phyloP scores from a whole-genome alignment of 139 green algal genomes.

The Gonium pectorale region DNA sequence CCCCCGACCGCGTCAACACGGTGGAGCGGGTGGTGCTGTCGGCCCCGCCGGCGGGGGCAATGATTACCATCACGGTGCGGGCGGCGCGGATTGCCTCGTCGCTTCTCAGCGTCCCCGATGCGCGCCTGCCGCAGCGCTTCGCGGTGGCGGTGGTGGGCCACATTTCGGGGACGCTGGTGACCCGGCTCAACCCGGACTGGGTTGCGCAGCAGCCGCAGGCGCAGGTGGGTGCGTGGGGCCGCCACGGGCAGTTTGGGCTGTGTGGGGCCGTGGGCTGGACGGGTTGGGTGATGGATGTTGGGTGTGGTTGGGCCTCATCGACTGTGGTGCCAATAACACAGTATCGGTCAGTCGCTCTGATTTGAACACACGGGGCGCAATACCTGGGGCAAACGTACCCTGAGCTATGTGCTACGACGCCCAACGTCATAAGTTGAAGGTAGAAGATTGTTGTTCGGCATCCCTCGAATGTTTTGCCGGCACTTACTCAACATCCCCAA shows the following conservation, averaged over 20 bases:
- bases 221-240: not conserved
- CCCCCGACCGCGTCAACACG: not conserved
- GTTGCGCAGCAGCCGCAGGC: not conserved
- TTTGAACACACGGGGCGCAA: not conserved
- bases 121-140: conserved; percentile 65
- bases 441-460: no score
- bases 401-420: no score
- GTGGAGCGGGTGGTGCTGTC: conserved; percentile 15
- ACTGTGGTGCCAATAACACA: not conserved
- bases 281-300: no score
- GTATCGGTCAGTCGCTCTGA: not conserved
- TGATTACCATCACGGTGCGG: not conserved
- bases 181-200: conserved; percentile 58
- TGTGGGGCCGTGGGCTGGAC: no score
- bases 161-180: conserved; percentile 63
- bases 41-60: not conserved
- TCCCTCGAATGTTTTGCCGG: no score
- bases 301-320: no score
- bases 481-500: no score
- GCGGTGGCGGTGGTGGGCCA: conserved; percentile 71
- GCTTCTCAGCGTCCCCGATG: conserved; percentile 49
- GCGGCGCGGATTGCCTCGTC: conserved; percentile 55
- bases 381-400: no score
- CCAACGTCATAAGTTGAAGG: no score
- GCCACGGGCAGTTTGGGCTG: not conserved